These are phyloP conservation scores for Penicillium lividum DNA, from an alignment of 495 filamentous ascomycete species.

Conservation along the genomic window DNA sequence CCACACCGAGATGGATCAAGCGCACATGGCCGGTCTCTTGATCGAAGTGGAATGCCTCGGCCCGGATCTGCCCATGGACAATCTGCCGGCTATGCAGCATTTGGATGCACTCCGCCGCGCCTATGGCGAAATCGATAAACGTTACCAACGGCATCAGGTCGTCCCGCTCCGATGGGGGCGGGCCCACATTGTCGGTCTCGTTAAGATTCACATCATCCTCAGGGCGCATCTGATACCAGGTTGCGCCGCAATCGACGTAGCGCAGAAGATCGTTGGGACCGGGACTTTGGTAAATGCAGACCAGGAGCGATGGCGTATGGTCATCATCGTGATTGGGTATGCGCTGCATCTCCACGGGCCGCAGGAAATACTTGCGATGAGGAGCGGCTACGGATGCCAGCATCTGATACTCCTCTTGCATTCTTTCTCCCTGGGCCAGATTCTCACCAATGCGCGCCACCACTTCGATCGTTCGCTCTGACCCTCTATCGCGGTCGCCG, in stretches of 20 bases:
- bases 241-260: conserved; percentile 10
- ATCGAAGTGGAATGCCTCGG: conserved; percentile 73
- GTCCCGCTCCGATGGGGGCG: neutral
- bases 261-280: conserved; percentile 9
- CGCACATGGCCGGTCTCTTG: conserved; percentile 60
- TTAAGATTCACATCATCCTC: neutral
- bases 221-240: conserved; percentile 5
- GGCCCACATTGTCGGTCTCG: neutral
- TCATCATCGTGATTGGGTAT: conserved; percentile 5
- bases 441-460: conserved; percentile 9
- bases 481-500: neutral
- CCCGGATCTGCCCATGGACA: conserved; percentile 72
- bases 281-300: conserved; percentile 8
- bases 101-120: conserved; percentile 68
- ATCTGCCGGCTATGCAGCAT: conserved; percentile 69
- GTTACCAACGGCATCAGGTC: conserved; percentile 45
- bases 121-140: conserved; percentile 75
- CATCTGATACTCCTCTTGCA: conserved; percentile 12
- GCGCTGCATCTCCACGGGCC: conserved; percentile 11
- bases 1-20: conserved; percentile 71
- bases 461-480: conserved; percentile 6
- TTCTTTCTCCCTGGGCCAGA: conserved; percentile 2
- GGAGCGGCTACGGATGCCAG: conserved; percentile 8
- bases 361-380: conserved; percentile 9
- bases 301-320: neutral